Base-by-base conservation (phyloP, 441 rosid species). In the Raphanus hybrid region DNA sequence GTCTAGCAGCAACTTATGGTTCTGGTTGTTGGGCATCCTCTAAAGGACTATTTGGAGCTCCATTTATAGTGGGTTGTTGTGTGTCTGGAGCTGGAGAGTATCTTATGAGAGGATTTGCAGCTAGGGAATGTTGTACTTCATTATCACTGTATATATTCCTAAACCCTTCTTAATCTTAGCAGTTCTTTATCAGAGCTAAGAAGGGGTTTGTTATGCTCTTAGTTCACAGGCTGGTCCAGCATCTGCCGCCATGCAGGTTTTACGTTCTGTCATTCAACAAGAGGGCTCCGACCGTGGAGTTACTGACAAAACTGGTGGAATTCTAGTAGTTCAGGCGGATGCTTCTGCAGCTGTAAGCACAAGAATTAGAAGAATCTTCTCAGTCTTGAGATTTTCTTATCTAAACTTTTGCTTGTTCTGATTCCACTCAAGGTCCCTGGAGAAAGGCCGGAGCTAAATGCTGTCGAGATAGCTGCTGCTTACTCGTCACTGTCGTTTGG, bases 1-100 rank as follows among this genome's bases (percentile, higher is more conserved):
- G 99, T 67, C 79, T 95, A 78, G 99, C 93, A 48, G 97, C 91
- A 64, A 87, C 82, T 80, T 90, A 95, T 79, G 99, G 99, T 75
- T 88, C 93, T 48, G 99, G 99, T 48, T 92, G 97, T 70, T 95
- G 99, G 99, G 99, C 98, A 67, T 86, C 93, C 61, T 85, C 90
- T n/a, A 89, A 82, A 82, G 94, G 91, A 72, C 90, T 87, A 32
- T 91, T 82, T 41, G 94, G 88, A 67, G 82, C 83, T 83, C 91
- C 98, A 18, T 87, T 83, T 77, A 79, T 86, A 58, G 92, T 82
- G 32, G 99, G 97, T 8, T 86, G 92, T 78, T 92, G 99, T 82
- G 97, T 87, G 62, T 88, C 87, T 37, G 99, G 99, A 66, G 94
- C 96, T 3, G 98, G 99, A 73, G 98, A 95, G 76, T 87, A 82